phyloP scores from a whole-genome alignment of 176 grass and related monocot genomes.

The Oryza meridionalis region DNA sequence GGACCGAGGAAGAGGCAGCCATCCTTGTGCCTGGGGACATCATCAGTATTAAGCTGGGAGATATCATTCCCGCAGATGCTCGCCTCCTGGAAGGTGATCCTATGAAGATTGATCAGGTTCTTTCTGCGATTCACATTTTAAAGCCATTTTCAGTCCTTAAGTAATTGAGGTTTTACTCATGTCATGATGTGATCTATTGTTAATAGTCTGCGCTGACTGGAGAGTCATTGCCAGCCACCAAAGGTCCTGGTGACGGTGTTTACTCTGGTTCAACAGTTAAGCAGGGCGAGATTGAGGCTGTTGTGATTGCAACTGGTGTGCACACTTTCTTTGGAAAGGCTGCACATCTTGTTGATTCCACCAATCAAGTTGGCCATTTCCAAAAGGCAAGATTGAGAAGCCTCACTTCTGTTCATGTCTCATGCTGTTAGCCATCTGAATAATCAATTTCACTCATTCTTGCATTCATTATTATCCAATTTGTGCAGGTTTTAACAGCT shows the following conservation, averaged over 20 bases:
- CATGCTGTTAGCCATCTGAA: not conserved
- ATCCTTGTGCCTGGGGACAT: not conserved
- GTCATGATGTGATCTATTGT: not conserved
- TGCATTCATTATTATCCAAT: not conserved
- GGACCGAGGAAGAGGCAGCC: not conserved
- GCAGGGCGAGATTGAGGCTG: not conserved
- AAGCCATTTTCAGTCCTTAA: not conserved
- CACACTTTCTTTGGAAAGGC: slow-evolving; percentile 1
- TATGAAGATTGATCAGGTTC: not conserved
- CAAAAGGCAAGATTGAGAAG: not conserved
- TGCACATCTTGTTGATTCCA: not conserved
- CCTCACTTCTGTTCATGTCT: not conserved
- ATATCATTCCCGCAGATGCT: not conserved
- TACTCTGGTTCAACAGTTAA: not conserved
- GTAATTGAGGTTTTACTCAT: not conserved
- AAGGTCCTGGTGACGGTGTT: not conserved
- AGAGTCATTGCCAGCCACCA: not conserved
- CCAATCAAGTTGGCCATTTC: not conserved
- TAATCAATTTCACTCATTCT: not conserved
- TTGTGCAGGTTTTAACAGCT: not conserved
- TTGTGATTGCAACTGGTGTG: not conserved
- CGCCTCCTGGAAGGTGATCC: not conserved
- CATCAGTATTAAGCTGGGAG: slow-evolving; percentile 2
- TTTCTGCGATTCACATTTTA: not conserved
- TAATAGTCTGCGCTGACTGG: not conserved